Evolutionary conservation across 169 alveolate species (phyloP).

Genomic region (Cryptosporidium felis): DNA sequence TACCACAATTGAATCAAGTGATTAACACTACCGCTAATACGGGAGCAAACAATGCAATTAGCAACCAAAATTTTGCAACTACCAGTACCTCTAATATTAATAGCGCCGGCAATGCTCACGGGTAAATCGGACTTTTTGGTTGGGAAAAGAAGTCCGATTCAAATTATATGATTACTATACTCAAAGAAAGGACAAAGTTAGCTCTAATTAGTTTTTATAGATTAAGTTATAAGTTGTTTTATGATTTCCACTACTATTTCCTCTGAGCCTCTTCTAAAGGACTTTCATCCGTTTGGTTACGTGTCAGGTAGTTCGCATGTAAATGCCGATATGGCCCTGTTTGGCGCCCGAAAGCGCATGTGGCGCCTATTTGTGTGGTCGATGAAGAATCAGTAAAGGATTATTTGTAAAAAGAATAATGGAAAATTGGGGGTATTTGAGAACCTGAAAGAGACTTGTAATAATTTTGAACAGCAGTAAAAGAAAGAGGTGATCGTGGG

Average conservation of each 20-base stretch:
- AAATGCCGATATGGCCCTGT: background rate
- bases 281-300: too few species aligned
- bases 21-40: too few species aligned
- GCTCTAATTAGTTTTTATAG: slow-evolving; percentile 10
- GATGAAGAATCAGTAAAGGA: slow-evolving; percentile 31
- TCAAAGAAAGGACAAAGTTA: background rate
- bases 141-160: too few species aligned
- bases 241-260: background rate
- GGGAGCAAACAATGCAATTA: too few species aligned
- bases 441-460: background rate
- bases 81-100: too few species aligned
- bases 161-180: too few species aligned
- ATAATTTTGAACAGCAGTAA: background rate
- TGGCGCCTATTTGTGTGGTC: slow-evolving; percentile 65
- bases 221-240: background rate
- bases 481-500: background rate
- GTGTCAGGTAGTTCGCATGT: background rate
- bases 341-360: background rate
- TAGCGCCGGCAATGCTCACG: too few species aligned
- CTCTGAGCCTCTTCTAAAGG: too few species aligned
- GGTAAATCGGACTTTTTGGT: too few species aligned
- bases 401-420: background rate
- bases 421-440: background rate
- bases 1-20: too few species aligned
- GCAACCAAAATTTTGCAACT: too few species aligned